A percentile compares a stretch with the other conserved stretches of the same genome.
phyloP scores from a whole-genome alignment of 1,284 basidiomycete species.

The Coniophora puteana region DNA sequence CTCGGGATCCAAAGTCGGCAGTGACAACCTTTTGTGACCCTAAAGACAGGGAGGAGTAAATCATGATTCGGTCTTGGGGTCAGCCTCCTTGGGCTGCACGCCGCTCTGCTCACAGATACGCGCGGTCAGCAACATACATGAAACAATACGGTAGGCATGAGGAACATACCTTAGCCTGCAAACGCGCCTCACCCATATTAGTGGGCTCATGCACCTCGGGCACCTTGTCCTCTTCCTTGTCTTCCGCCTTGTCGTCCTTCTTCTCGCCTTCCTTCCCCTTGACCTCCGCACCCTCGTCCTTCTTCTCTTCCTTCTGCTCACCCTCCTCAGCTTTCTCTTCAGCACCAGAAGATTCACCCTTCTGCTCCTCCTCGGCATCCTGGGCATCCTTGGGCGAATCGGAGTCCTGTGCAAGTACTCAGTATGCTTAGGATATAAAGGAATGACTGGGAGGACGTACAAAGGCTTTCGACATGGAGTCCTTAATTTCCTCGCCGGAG shows the following conservation, averaged over 20 bases:
- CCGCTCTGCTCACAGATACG: no score
- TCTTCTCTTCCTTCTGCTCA: background rate
- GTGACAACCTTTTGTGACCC: no score
- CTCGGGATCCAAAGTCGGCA: no score
- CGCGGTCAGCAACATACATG: no score
- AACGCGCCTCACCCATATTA: slow-evolving; percentile 7
- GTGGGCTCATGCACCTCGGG: background rate
- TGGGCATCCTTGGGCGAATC: slow-evolving; percentile 31
- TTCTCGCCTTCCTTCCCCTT: background rate
- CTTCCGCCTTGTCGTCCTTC: slow-evolving; percentile 5
- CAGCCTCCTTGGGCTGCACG: no score
- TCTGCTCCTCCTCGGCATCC: slow-evolving; percentile 19
- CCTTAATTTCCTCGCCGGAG: slow-evolving; percentile 31
- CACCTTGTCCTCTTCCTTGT: background rate
- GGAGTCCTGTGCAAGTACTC: no score
- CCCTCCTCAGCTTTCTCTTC: background rate
- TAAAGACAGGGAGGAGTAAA: no score
- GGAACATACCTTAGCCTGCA: slow-evolving; percentile 14
- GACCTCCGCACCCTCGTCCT: background rate
- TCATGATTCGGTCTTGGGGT: no score
- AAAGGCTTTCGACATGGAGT: slow-evolving; percentile 29
- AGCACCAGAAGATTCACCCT: slow-evolving; percentile 3
- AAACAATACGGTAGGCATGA: no score
- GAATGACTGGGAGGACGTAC: slow-evolving; percentile 20
- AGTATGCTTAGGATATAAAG: slow-evolving; percentile 8